A percentile compares a stretch with the other conserved stretches of the same genome.
Evolutionary conservation across 495 filamentous ascomycete genomes (phyloP).

Genomic region (Talaromyces nanjingensis): DNA sequence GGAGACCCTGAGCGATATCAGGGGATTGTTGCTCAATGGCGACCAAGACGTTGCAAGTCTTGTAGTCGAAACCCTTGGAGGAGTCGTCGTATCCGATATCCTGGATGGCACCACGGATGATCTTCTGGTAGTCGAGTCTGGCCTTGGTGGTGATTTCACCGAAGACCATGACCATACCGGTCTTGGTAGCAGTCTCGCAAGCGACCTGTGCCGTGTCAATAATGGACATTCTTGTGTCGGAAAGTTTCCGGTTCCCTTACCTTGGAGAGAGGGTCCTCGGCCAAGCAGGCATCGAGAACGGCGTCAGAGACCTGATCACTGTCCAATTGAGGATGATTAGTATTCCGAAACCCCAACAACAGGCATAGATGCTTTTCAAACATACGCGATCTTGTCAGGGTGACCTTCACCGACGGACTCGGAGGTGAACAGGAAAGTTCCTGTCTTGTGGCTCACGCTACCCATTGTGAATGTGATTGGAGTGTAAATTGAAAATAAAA

Average conservation of each 20-base stretch:
- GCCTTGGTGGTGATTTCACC: conserved; percentile 99
- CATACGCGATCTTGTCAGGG: conserved; percentile 91
- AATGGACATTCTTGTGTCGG: neutral
- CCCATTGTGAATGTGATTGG: conserved; percentile 47
- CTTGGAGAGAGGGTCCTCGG: conserved; percentile 93
- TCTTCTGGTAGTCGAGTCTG: conserved; percentile 91
- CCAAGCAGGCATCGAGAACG: conserved; percentile 94
- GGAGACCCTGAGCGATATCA: conserved; percentile 96
- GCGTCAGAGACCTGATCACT: conserved; percentile 97
- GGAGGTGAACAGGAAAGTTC: conserved; percentile 97
- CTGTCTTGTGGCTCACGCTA: conserved; percentile 48
- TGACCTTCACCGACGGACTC: conserved; percentile 98
- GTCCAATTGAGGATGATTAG: conserved; percentile 6
- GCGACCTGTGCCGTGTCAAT: conserved; percentile 48
- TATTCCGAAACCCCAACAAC: neutral
- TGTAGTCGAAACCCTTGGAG: conserved; percentile 98
- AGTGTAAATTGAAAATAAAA: conserved; percentile 13
- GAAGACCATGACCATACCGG: conserved; percentile 99
- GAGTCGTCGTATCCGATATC: conserved; percentile 98
- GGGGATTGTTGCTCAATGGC: conserved; percentile 99
- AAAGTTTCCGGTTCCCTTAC: conserved; percentile 22
- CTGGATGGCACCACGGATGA: conserved; percentile 92
- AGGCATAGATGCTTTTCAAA: conserved; percentile 12
- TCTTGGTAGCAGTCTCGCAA: conserved; percentile 99
- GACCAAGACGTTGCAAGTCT: conserved; percentile 96